Evolutionary conservation across 305 asterid species (phyloP), one percentile per base, ranked within the genome.

Genomic region (Fraxinus velutina): DNA sequence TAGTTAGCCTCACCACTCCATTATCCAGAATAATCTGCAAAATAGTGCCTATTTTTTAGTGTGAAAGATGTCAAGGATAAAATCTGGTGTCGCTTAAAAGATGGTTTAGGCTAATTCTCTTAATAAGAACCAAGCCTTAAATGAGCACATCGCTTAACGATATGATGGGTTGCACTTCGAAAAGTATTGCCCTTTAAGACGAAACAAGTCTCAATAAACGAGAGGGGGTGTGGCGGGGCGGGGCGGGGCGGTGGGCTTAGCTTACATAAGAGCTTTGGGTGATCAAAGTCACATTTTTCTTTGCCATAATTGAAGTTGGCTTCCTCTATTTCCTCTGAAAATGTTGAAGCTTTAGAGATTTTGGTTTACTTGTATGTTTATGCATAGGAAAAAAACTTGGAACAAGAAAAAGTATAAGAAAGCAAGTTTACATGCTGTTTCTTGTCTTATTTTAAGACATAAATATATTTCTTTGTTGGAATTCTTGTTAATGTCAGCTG

Each of bases 11-110:
- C 37, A 89, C 86, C 75, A 86, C 24, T 57, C 91, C 93, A 75
- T 89, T 90, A 72, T 86, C 88, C 68, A 88, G 83, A 75, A 80
- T 75, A 77, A 89, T 88, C 93, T 90, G 91, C 83, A 78, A 22
- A 9, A 68, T 13, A 13, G 19, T 10, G 9, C 19, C 2, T 5
- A 68, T 68, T 29, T 68, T 24, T 68, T 50, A 50, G 62, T 50
- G 62, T 15, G 57, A 47, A 13, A 47, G 6, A 47, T 47, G 50
- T 47, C 57, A 13, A 50, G 21, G 2, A 15, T 50, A 50, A 15
- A 50, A 13, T 15, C 2, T 5, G 19, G 21, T 6, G 0, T 50
- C 60, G 4, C 60, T 50, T 50, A n/a, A 15, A 50, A 50, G 6
- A 15, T 15, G 7, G 21, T 15, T 12, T 44, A 3, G 6, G 57